Conservation (phyloP, 495 filamentous ascomycete genomes). For the Peziza echinospora region DNA sequence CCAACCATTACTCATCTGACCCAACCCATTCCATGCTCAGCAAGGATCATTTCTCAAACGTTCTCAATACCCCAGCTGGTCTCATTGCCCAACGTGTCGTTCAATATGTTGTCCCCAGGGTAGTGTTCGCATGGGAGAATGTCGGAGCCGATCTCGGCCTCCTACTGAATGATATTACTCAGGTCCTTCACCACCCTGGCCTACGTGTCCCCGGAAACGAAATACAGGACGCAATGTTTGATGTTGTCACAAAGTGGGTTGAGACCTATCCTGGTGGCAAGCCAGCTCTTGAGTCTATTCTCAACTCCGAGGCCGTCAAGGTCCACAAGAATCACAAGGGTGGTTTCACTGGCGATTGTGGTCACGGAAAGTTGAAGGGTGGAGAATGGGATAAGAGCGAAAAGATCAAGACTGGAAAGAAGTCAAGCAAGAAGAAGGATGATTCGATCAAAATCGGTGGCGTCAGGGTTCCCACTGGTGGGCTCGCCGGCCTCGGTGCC, state of each 20-base stretch:
- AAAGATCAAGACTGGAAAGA: constrained; percentile 18
- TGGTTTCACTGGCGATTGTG: constrained; percentile 11
- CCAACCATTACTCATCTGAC: constrained; percentile 60
- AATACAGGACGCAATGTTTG: constrained; percentile 70
- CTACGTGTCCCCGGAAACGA: constrained; percentile 48
- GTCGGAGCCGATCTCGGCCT: constrained; percentile 54
- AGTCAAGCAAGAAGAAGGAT: constrained; percentile 8
- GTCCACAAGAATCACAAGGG: constrained; percentile 51
- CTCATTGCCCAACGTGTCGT: constrained; percentile 57
- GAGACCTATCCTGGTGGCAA: constrained; percentile 40
- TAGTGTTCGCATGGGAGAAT: constrained; percentile 82
- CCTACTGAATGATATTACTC: constrained; percentile 52
- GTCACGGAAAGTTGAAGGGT: constrained; percentile 11
- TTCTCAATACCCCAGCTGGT: constrained; percentile 73
- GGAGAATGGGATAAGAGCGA: constrained; percentile 17
- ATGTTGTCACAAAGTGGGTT: constrained; percentile 56
- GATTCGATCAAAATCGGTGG: constrained; percentile 13
- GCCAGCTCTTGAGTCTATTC: constrained; percentile 38
- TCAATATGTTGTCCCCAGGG: constrained; percentile 62
- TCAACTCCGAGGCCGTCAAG: constrained; percentile 62
- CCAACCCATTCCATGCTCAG: constrained; percentile 88
- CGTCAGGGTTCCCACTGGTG: constrained; percentile 9
- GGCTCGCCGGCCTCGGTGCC: background rate
- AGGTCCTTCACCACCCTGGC: constrained; percentile 76
- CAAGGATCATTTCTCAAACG: constrained; percentile 91